Base-by-base conservation (phyloP, 2,329 filamentous ascomycete species). In the Aspergillus unguis region DNA sequence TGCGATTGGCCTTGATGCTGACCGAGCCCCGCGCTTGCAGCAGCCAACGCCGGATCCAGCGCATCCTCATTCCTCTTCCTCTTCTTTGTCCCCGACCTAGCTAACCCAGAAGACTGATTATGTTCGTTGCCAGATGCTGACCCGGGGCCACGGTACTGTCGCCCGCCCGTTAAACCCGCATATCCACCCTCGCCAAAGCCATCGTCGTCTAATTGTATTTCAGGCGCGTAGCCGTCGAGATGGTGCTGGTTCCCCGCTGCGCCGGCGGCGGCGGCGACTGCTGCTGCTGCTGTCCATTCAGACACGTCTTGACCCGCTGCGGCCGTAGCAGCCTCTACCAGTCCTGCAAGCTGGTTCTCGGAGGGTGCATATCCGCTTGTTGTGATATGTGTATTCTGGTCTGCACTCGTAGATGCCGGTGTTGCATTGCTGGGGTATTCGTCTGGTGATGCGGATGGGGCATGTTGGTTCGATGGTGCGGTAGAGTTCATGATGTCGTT, bases 221-320 rank as follows among this genome's bases (percentile, higher is more conserved):
- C 71, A 6, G 65, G 51, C 2, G 63, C 62, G 55, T 74, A 75
- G 4, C 65, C 63, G 36, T 74, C 71, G n/a, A 75, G 54, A 41
- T 74, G 71, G 45, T 66, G 65, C 48, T 73, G 70, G 27, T 67
- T 61, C 2, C 62, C 60, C 2, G 67, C 79, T 73, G 60, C 77
- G 72, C 63, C 79, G 73, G 71, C 76, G 65, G 59, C 77, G 62
- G 63, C 78, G 65, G 54, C 75, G 70, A 56, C 78, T 72, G 75
- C 72, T 62, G 65, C 76, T 69, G 33, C 65, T 63, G 63, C 76
- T 62, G 62, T 71, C 78, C 66, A 69, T 52, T 72, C 64, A 26
- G 66, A 67, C 7, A 71, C 64, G 53, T 72, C 66, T 53, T 72
- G 67, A 17, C 67, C 69, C 33, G 74, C 74, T 31, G 74, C 73